A percentile compares a stretch with the other conserved stretches of the same genome.
These are phyloP conservation scores for Penicillium sp. DNA, from an alignment of 2,329 filamentous ascomycete species.

Conservation along the genomic window DNA sequence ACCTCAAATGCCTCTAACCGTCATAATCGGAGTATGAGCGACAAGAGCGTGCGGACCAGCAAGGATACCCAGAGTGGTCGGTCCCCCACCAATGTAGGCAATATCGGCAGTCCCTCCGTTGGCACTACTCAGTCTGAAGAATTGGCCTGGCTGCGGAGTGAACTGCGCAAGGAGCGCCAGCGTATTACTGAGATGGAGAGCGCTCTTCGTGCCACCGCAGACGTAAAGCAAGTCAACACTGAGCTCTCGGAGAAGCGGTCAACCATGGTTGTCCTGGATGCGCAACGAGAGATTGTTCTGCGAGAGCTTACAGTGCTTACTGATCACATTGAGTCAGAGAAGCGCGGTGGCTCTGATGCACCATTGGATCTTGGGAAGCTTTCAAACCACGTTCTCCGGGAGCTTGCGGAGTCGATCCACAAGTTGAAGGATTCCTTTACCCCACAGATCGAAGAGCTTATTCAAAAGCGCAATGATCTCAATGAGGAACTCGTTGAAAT, in stretches of 20 bases:
- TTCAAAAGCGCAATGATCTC: slow-evolving; percentile 80
- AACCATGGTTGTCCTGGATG: slow-evolving; percentile 90
- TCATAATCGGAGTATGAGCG: slow-evolving; percentile 85
- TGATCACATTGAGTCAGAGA: slow-evolving; percentile 82
- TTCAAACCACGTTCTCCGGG: slow-evolving; percentile 61
- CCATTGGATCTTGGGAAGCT: slow-evolving; percentile 75
- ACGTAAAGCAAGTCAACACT: slow-evolving; percentile 76
- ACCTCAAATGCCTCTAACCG: slow-evolving; percentile 90
- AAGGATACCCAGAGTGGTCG: slow-evolving; percentile 69
- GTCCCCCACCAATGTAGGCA: slow-evolving; percentile 60
- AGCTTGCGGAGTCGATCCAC: slow-evolving; percentile 62
- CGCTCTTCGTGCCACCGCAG: slow-evolving; percentile 57
- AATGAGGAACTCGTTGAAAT: slow-evolving; percentile 82
- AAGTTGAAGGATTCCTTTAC: slow-evolving; percentile 77
- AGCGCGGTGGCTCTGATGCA: slow-evolving; percentile 74
- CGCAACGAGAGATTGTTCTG: slow-evolving; percentile 93
- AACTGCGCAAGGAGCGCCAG: slow-evolving; percentile 79
- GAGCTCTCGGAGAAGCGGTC: slow-evolving; percentile 90
- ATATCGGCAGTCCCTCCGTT: slow-evolving; percentile 72
- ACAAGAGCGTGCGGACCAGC: slow-evolving; percentile 57
- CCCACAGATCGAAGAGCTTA: slow-evolving; percentile 78
- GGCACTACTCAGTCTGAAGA: slow-evolving; percentile 63
- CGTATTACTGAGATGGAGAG: slow-evolving; percentile 75
- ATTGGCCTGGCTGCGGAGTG: slow-evolving; percentile 63
- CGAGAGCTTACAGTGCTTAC: slow-evolving; percentile 86